phyloP scores from a whole-genome alignment of 2,329 filamentous ascomycete genomes.

The Plectosphaerella plurivora region DNA sequence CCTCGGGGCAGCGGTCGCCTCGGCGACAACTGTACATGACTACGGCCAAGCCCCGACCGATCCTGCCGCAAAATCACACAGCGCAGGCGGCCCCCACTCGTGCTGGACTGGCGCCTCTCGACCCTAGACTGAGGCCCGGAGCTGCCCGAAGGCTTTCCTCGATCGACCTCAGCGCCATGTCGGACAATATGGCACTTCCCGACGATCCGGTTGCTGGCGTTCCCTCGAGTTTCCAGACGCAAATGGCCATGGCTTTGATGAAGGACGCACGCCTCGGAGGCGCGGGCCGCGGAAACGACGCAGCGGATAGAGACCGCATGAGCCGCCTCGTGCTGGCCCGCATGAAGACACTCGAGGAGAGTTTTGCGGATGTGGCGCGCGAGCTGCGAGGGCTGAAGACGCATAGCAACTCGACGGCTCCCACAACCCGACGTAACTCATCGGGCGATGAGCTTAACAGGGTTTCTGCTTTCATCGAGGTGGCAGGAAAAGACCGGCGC shows the following conservation, averaged over 20 bases:
- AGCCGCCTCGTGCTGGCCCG: slow-evolving; percentile 77
- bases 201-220: slow-evolving; percentile 59
- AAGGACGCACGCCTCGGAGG: slow-evolving; percentile 48
- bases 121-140: slow-evolving; percentile 35
- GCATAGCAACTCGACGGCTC: slow-evolving; percentile 36
- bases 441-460: slow-evolving; percentile 34
- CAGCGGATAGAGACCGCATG: slow-evolving; percentile 60
- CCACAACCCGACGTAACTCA: slow-evolving; percentile 47
- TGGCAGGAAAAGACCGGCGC: slow-evolving; percentile 24
- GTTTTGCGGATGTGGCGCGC: slow-evolving; percentile 79
- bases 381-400: slow-evolving; percentile 66
- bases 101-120: slow-evolving; percentile 46
- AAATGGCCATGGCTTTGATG: slow-evolving; percentile 70
- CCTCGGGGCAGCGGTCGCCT: slow-evolving; percentile 39
- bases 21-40: slow-evolving; percentile 36
- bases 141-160: slow-evolving; percentile 50
- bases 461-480: slow-evolving; percentile 23
- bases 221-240: slow-evolving; percentile 74
- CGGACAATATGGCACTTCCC: slow-evolving; percentile 60
- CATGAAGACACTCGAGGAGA: slow-evolving; percentile 91
- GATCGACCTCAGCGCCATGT: slow-evolving; percentile 68
- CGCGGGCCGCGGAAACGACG: slow-evolving; percentile 27
- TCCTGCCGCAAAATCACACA: slow-evolving; percentile 45
- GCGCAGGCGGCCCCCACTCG: slow-evolving; percentile 53
- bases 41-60: slow-evolving; percentile 53